Evolutionary conservation across 176 grass and related monocot species (phyloP).

Genomic region (Alloteropsis semialata): DNA sequence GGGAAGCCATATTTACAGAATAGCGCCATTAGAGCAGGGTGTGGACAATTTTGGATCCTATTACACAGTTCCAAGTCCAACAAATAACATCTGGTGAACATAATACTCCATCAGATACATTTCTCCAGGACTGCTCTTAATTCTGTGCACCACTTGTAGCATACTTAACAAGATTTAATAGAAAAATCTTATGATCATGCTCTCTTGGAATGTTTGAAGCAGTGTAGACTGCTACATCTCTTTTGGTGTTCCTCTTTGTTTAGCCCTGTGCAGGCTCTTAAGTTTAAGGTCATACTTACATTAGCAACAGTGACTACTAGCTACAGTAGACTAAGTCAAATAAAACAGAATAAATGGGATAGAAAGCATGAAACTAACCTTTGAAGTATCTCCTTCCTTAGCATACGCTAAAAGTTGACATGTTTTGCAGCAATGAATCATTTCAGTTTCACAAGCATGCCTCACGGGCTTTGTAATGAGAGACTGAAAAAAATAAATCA

Average conservation of each 20-base stretch:
- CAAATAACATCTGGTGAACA: too few relatives aligned
- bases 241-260: not conserved
- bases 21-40: not conserved
- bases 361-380: conserved; percentile 25
- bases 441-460: conserved; percentile 13
- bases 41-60: not conserved
- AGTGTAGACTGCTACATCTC: not conserved
- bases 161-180: not conserved
- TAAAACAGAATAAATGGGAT: not conserved
- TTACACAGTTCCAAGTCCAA: not conserved
- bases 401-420: not conserved
- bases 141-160: not conserved
- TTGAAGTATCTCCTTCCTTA: conserved; percentile 5
- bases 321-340: not conserved
- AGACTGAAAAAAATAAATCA: conserved; percentile 39
- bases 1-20: not conserved
- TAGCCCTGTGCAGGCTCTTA: not conserved
- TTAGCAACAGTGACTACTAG: not conserved
- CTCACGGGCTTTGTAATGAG: conserved; percentile 37
- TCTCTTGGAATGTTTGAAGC: not conserved
- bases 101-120: not conserved
- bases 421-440: not conserved
- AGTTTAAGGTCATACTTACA: not conserved
- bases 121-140: not conserved
- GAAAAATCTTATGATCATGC: not conserved